Evolutionary conservation across 2,329 filamentous ascomycete genomes (phyloP).

Genomic region (Pseudocercospora vitis): DNA sequence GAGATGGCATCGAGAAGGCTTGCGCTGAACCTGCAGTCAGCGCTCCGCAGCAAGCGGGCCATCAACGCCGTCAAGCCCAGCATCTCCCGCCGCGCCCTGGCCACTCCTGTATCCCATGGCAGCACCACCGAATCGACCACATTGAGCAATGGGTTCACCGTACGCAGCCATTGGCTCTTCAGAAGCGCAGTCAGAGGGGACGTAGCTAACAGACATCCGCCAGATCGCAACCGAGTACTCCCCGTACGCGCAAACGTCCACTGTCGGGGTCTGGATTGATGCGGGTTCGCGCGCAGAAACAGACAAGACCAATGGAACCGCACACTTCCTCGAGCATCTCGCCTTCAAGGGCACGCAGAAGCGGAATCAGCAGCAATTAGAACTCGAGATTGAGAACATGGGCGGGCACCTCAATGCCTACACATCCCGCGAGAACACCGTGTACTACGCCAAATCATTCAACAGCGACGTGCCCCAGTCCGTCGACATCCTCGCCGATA

Average conservation of each 20-base stretch:
- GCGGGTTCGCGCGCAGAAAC: constrained; percentile 97
- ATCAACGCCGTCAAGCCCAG: constrained; percentile 65
- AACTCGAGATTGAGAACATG: constrained; percentile 99
- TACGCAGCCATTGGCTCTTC: constrained; percentile 50
- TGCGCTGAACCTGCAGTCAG: constrained; percentile 89
- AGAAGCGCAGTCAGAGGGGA: background rate
- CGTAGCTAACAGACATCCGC: constrained; percentile 21
- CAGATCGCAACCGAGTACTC: constrained; percentile 98
- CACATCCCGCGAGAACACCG: constrained; percentile 99
- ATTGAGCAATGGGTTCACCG: constrained; percentile 94
- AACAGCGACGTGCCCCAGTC: constrained; percentile 95
- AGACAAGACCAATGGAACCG: constrained; percentile 96
- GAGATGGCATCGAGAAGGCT: constrained; percentile 95
- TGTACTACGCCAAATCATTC: constrained; percentile 99
- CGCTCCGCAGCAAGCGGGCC: constrained; percentile 83
- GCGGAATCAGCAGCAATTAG: constrained; percentile 93
- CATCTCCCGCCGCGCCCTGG: constrained; percentile 75
- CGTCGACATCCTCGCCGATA: constrained; percentile 98
- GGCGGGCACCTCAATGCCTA: constrained; percentile 98
- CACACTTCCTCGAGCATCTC: constrained; percentile 99
- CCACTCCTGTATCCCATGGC: constrained; percentile 72
- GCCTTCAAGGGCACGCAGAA: constrained; percentile 99
- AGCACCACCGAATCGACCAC: constrained; percentile 94
- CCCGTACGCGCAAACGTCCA: constrained; percentile 96
- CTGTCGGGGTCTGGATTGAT: constrained; percentile 98